phyloP scores from a whole-genome alignment of 306 rosid species.

The Cucumis sativus region DNA sequence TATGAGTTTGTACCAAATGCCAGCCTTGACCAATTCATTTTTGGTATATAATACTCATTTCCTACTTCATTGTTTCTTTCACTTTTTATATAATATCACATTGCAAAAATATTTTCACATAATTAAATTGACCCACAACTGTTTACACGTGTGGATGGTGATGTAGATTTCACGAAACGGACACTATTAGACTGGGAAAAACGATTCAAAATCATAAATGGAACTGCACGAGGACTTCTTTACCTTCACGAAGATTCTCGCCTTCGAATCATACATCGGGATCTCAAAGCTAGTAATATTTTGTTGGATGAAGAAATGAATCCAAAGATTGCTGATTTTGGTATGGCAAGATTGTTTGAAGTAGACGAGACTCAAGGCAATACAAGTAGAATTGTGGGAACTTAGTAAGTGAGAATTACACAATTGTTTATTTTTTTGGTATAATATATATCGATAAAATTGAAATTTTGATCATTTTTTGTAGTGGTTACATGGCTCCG shows the following conservation, averaged over 20 bases:
- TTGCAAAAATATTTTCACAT: too few relatives aligned
- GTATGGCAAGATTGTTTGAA: constrained; percentile 49
- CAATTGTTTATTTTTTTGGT: not conserved
- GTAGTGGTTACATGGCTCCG: constrained; percentile 48
- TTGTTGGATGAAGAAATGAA: constrained; percentile 40
- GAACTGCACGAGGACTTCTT: constrained; percentile 49
- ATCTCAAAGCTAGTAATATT: constrained; percentile 61
- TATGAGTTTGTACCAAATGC: constrained; percentile 43
- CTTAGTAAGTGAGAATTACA: constrained; percentile 31
- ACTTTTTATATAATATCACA: not conserved
- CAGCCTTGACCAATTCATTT: constrained; percentile 18
- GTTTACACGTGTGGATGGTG: not conserved
- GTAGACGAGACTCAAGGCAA: constrained; percentile 34
- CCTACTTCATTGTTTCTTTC: not conserved
- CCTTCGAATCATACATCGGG: constrained; percentile 51
- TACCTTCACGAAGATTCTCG: constrained; percentile 62
- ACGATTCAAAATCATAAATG: constrained; percentile 35
- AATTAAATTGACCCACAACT: not conserved
- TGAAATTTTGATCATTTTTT: not conserved
- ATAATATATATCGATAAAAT: not conserved
- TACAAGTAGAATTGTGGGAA: constrained; percentile 47
- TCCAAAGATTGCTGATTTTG: constrained; percentile 67
- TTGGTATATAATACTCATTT: constrained; percentile 20
- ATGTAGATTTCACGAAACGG: not conserved
- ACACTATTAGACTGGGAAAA: constrained; percentile 32